phyloP scores from a whole-genome alignment of 495 filamentous ascomycete species.

The Talaromyces thailandensis region DNA sequence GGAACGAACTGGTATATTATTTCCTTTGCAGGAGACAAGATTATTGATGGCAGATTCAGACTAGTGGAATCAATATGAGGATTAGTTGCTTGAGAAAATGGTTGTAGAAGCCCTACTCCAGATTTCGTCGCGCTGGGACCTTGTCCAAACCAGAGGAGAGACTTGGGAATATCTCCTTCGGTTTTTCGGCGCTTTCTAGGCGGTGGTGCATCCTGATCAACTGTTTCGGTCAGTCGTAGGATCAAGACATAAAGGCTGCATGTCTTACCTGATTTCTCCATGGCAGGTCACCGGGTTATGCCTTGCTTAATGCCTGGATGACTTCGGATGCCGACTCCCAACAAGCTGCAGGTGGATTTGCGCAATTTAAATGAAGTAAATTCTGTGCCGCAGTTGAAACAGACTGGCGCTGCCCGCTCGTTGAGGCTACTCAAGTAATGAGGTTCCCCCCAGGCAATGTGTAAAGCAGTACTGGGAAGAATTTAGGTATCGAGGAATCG shows the following conservation, averaged over 20 bases:
- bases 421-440: neutral
- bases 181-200: slow-evolving; percentile 2
- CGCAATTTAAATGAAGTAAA: neutral
- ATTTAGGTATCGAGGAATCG: neutral
- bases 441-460: neutral
- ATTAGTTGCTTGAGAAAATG: neutral
- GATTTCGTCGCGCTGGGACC: neutral
- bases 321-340: neutral
- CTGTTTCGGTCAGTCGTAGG: neutral
- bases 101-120: slow-evolving; percentile 2
- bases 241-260: neutral
- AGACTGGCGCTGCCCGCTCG: neutral
- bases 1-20: neutral
- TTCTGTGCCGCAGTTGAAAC: neutral
- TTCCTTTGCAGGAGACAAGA: neutral
- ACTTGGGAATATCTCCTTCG: neutral
- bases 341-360: neutral
- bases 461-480: neutral
- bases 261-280: slow-evolving; percentile 1
- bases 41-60: neutral
- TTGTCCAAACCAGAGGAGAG: neutral
- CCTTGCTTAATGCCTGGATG: neutral
- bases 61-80: neutral
- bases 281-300: neutral
- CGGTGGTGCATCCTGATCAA: neutral